Base-by-base conservation (phyloP, 306 rosid genomes). In the Malus sylvestris region DNA sequence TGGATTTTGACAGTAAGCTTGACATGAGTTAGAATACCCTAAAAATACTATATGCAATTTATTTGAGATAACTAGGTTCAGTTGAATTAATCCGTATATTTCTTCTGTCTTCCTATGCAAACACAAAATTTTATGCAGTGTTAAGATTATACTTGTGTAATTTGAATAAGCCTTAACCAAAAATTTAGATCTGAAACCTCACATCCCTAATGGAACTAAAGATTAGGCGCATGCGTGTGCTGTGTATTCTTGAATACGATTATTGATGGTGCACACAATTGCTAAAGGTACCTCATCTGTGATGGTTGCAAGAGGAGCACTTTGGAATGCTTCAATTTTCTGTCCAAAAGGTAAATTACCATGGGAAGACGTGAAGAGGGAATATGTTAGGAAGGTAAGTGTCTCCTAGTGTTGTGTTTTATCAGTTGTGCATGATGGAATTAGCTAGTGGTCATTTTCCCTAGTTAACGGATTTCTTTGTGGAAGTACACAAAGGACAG, bases 221-320 rank as follows among this genome's bases (percentile, higher is more conserved):
- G 45, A 71, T 8, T 32, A 52, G 18, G 63, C 29, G 13, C 22
- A 6, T 1, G 19, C 19, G 4, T 53, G 22, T 23, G 9, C 5
- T 59, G 12, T 40, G 1, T 9, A 40, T 40, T 40, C 45, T 53
- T 53, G 59, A 53, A 19, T 53, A 10, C 45, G 12, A 40, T 40
- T 19, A 27, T 46, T 19, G 3, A 57, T 59, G 45, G 11, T 35
- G 67, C 19, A 13, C 40, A n/a, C 51, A 61, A 11, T 72, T 62
- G 62, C 23, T 16, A 19, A 63, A 93, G 98, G 98, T 86, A 91
- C 97, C 78, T 82, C 93, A 1, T 91, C 98, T 0, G 90, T 88
- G 75, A 91, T 91, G 98, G 97, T 85, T 76, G 98, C 98, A 19
- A 86, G 98, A 88, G 98, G 98, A 61, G 98, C 96, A 75, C 90